Base-by-base conservation (phyloP, 2,329 filamentous ascomycete species). In the Zymoseptoria pseudotritici region DNA sequence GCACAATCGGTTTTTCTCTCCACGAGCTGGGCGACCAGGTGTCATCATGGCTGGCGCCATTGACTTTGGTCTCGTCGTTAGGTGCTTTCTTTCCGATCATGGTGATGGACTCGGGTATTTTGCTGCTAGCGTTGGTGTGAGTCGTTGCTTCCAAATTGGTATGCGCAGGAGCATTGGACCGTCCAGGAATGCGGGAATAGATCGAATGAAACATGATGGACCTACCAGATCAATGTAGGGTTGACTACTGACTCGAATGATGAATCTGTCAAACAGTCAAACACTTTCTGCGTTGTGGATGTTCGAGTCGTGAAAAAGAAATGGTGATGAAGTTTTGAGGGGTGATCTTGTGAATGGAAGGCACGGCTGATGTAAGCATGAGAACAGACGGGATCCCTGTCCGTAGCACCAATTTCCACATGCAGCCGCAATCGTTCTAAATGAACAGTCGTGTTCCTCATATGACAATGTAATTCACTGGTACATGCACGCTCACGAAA, bases 1-100 rank as follows among this genome's bases (percentile, higher is more conserved):
- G 90, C 74, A 89, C 89, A 75, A 92, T 89, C 50, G 89, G 89
- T 74, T 90, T 91, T 58, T 82, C 80, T 67, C 86, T 83, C 90
- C 90, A 94, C 51, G 89, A 88, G 70, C 79, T 78, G 7, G 84
- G 86, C 10, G 79, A 75, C 85, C 86, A 88, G 17, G 36, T 46
- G 36, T n/a, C 36, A n/a, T 46, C 36, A 17, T 46, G 36, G 36
- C 36, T 46, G 36, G 36, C 36, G 10, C 36, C 36, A n/a, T 46
- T n/a, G 36, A 17, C 13, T 46, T 46, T n/a, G 13, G 4, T n/a
- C 36, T 17, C 36, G 11, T 17, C 11, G 17, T 46, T 17, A 3
- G 36, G 36, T 2, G 36, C 36, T 46, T 46, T 5, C 36, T 46
- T 13, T 46, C 36, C 36, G 36, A 46, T 46, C 36, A 46, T 46